Evolutionary conservation across 176 grass and related monocot species (phyloP), one percentile per base, ranked within the genome.

Genomic region (Eragrostis curvula): DNA sequence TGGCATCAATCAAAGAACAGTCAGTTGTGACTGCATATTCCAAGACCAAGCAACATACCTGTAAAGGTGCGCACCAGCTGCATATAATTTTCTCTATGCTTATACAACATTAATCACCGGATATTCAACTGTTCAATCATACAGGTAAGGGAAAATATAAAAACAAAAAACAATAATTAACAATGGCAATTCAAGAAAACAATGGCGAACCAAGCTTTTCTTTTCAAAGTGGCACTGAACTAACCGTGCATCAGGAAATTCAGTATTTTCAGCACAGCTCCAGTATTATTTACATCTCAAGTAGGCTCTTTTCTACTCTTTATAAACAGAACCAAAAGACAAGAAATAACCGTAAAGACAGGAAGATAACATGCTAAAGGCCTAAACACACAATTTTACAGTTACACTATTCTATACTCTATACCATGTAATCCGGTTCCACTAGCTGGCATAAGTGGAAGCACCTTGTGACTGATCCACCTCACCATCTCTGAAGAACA

Each of bases 401-500:
- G 45, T 76, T 81, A 65, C 41, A 28, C 21, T 60, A 69, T 75
- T 56, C 10, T 85, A 30, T 70, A 29, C 78, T 77, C 41, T 81
- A 89, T 71, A 81, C 32, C 55, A 66, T 30, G 51, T 69, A 42
- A 68, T 60, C 43, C 50, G 69, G 63, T 79, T 70, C 80, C 69
- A 53, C n/a, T 44, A 68, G 48, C 79, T 63, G 63, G 23, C 51
- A 62, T 72, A 81, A 81, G 56, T 71, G 73, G 67, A 65, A 77
- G 56, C 66, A 60, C 49, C 73, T 25, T 47, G 7, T 82, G 82
- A 50, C n/a, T 15, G n/a, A 82, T 73, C 78, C 59, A 86, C 17
- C 73, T 90, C 79, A 90, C 58, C 83, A 78, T 83, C 49, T 43
- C 12, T 82, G 73, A 63, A 90, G 73, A 50, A 63, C 73, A 74